These are phyloP conservation scores for Fusarium chaquense DNA, from an alignment of 2,329 filamentous ascomycete species.

Conservation along the genomic window DNA sequence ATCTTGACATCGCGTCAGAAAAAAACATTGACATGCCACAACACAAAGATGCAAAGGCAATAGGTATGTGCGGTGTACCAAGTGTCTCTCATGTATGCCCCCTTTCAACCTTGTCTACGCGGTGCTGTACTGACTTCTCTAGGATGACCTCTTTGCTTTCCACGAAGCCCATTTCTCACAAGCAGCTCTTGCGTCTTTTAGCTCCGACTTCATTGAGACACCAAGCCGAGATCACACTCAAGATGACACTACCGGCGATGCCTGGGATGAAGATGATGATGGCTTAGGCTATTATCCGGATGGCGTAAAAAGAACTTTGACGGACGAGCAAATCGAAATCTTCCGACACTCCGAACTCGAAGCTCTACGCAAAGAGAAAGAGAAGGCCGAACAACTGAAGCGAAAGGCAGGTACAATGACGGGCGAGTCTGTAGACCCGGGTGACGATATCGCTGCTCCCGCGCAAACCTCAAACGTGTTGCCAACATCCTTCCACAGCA, in stretches of 20 bases:
- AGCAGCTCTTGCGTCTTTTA: conserved; percentile 60
- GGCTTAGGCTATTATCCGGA: conserved; percentile 87
- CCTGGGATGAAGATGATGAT: conserved; percentile 71
- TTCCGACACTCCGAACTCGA: conserved; percentile 92
- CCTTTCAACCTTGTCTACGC: background rate
- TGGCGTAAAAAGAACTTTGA: conserved; percentile 88
- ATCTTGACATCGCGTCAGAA: conserved; percentile 13
- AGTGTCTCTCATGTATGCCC: conserved; percentile 47
- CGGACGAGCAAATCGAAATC: conserved; percentile 89
- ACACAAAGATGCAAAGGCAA: conserved; percentile 28
- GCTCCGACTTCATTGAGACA: conserved; percentile 58
- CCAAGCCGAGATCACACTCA: conserved; percentile 41
- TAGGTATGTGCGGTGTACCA: conserved; percentile 34
- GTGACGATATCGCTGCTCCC: conserved; percentile 15
- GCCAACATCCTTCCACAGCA: conserved; percentile 30
- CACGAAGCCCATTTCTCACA: conserved; percentile 70
- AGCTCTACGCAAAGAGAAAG: conserved; percentile 71
- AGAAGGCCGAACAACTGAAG: conserved; percentile 53
- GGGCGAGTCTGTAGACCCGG: conserved; percentile 31
- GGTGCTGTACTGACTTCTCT: conserved; percentile 35
- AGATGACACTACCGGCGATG: conserved; percentile 50
- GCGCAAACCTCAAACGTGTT: conserved; percentile 22
- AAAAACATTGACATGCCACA: conserved; percentile 40
- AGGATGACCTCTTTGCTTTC: conserved; percentile 72
- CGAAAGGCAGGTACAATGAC: conserved; percentile 18